Conservation (phyloP, 2,329 filamentous ascomycete species). For the Pseudocercospora pini-densiflorae region DNA sequence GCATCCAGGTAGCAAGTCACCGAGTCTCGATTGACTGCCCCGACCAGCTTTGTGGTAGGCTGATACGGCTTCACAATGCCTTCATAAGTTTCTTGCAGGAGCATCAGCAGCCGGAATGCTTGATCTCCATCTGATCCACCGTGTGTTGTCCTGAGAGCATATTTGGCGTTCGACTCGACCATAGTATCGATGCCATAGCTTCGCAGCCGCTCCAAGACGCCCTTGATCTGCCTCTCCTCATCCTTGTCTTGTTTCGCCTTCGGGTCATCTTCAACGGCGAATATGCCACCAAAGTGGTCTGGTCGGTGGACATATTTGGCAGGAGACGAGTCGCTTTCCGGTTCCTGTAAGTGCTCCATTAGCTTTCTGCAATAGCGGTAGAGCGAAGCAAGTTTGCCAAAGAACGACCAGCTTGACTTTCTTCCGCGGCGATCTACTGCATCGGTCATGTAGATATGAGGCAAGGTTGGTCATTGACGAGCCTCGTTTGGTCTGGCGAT, state of each 20-base stretch:
- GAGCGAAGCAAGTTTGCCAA: conserved; percentile 10
- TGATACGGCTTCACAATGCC: conserved; percentile 79
- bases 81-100: conserved; percentile 80
- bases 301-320: conserved; percentile 46
- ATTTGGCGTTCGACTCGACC: conserved; percentile 65
- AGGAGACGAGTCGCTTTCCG: conserved; percentile 11
- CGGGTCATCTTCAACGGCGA: conserved; percentile 60
- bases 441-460: neutral
- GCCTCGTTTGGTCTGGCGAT: neutral
- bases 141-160: conserved; percentile 65
- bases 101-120: conserved; percentile 74
- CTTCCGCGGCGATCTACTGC: neutral
- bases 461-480: neutral
- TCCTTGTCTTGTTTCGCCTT: conserved; percentile 62
- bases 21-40: conserved; percentile 81
- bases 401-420: conserved; percentile 4
- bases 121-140: conserved; percentile 71
- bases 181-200: conserved; percentile 59
- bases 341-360: conserved; percentile 22
- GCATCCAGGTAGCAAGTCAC: conserved; percentile 97
- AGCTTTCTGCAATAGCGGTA: conserved; percentile 12
- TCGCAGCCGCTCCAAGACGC: conserved; percentile 57
- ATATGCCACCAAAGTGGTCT: conserved; percentile 67
- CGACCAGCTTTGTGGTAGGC: conserved; percentile 72
- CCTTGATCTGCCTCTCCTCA: conserved; percentile 60